Conservation (phyloP, 2,329 filamentous ascomycete species). For the Sporothrix pseudoabietina region DNA sequence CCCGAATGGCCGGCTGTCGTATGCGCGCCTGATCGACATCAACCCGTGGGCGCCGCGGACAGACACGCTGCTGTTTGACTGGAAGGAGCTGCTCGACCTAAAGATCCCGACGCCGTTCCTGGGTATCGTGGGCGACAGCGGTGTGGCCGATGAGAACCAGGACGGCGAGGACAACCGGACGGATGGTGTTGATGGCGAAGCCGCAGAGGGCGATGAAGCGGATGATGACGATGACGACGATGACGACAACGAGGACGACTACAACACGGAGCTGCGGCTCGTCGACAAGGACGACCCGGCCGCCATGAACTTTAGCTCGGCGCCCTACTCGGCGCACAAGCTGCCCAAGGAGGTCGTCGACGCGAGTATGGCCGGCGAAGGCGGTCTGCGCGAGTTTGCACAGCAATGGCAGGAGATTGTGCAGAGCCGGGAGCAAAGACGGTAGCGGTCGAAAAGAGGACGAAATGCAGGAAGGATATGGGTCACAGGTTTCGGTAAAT, state of each 20-base stretch:
- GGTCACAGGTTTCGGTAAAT: background rate
- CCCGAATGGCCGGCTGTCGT: constrained; percentile 59
- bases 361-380: constrained; percentile 66
- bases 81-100: constrained; percentile 80
- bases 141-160: constrained; percentile 37
- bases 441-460: background rate
- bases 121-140: constrained; percentile 45
- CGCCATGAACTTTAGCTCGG: constrained; percentile 80
- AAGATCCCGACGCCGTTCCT: constrained; percentile 62
- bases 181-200: constrained; percentile 34
- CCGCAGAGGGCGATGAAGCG: constrained; percentile 41
- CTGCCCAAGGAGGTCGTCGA: constrained; percentile 89
- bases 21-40: constrained; percentile 86
- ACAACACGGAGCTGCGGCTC: constrained; percentile 76
- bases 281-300: constrained; percentile 80
- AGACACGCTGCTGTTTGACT: constrained; percentile 85
- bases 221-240: constrained; percentile 37
- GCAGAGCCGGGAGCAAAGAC: constrained; percentile 30
- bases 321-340: constrained; percentile 94
- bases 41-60: constrained; percentile 93
- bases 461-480: background rate
- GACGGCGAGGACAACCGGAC: constrained; percentile 37
- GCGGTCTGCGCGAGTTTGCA: constrained; percentile 79
- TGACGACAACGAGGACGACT: constrained; percentile 58
- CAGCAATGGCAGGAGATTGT: constrained; percentile 68